These are phyloP conservation scores for Boletus barrowsii DNA, from an alignment of 768 basidiomycete species.

Conservation along the genomic window DNA sequence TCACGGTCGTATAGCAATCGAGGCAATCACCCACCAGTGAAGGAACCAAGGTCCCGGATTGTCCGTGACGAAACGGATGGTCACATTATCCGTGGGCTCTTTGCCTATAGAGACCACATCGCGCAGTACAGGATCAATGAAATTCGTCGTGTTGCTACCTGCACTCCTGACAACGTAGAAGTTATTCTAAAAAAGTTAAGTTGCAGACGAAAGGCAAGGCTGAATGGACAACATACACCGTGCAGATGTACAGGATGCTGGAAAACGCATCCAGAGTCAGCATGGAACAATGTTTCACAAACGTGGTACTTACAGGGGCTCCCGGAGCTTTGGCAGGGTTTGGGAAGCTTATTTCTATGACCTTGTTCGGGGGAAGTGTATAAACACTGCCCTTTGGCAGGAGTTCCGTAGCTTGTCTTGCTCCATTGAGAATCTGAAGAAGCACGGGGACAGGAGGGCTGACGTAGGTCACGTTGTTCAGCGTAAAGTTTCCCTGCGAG, in stretches of 20 bases:
- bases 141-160: slow-evolving; percentile 28
- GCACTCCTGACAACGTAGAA: slow-evolving; percentile 34
- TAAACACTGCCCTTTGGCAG: slow-evolving; percentile 48
- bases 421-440: slow-evolving; percentile 39
- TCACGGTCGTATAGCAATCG: neutral
- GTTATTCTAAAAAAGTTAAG: slow-evolving; percentile 20
- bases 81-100: slow-evolving; percentile 40
- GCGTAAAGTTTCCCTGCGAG: slow-evolving; percentile 1
- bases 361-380: slow-evolving; percentile 40
- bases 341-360: slow-evolving; percentile 46
- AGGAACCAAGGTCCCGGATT: neutral
- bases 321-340: slow-evolving; percentile 24
- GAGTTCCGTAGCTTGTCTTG: slow-evolving; percentile 39
- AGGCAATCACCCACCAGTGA: neutral
- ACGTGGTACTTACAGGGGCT: slow-evolving; percentile 25
- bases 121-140: slow-evolving; percentile 32
- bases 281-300: neutral
- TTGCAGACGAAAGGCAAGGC: no score
- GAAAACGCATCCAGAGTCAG: neutral
- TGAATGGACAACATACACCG: slow-evolving; percentile 27
- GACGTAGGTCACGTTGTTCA: slow-evolving; percentile 31
- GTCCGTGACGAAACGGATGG: slow-evolving; percentile 59
- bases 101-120: slow-evolving; percentile 29
- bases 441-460: neutral
- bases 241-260: slow-evolving; percentile 39